Base-by-base conservation (phyloP, 2,329 filamentous ascomycete genomes). In the Trichoderma semiorbis region DNA sequence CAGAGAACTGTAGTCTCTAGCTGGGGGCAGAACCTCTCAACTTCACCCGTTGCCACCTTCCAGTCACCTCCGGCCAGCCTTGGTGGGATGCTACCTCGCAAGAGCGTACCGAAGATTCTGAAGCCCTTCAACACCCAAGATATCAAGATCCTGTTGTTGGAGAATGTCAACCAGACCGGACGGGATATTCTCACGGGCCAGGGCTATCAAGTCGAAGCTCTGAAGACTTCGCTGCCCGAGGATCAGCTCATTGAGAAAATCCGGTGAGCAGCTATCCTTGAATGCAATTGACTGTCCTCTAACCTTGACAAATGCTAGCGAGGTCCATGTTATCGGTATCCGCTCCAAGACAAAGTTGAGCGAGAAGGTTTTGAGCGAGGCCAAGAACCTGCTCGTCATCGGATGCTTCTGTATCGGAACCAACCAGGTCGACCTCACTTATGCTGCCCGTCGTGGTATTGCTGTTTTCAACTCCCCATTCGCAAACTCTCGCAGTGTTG, bases 361-460 rank as follows among this genome's bases (percentile, higher is more conserved):
- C 10, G 91, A 92, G 74, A 91, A 91, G 78, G 93, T 99, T 32
- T 88, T 99, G 73, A 88, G 89, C 71, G 91, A 97, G 81, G 96
- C 96, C 70, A 97, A 95, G 85, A 97, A 98, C 81, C 88, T 99
- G 69, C 92, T 98, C 72, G 96, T 98, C 74, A 90, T 98, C 77
- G 96, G 96, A 73, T 99, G 96, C 85, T 99, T 99, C 88, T 99
- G 96, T 82, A 99, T 99, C 78, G 96, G 96, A 75, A 99, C 96
- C 71, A 98, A 97, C 84, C 94, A 97, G 82, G 94, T 97, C 75
- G 92, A 97, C 80, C 89, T 97, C 73, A 88, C 93, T 73, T 95
- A 90, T 79, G 94, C 94, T 34, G 94, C 94, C 62, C 87, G 88
- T 76, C 90, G 93, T 79, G 94, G 96, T 75, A 97, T 98, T 80